phyloP scores from a whole-genome alignment of 306 rosid species.

The Fagus crenata region DNA sequence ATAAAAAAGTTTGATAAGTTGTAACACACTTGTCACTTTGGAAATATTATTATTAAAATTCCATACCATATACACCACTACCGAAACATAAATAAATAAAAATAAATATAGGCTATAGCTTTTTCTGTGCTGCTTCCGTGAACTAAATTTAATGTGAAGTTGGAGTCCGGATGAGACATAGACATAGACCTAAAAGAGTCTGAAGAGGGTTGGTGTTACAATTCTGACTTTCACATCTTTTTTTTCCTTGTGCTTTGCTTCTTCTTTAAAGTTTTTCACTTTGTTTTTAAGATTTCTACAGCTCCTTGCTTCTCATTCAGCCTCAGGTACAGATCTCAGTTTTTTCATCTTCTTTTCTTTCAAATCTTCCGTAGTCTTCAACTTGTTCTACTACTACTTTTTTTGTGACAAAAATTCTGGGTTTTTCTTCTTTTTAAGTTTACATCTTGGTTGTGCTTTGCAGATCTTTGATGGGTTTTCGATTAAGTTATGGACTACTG shows the following conservation, averaged over 20 bases:
- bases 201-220: conserved; percentile 29
- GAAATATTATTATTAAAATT: conserved; percentile 1
- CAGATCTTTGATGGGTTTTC: conserved; percentile 36
- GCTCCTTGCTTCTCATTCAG: too few species aligned
- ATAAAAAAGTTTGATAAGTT: too few species aligned
- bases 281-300: conserved; percentile 10
- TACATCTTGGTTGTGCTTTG: conserved; percentile 23
- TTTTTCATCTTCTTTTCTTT: conserved; percentile 25
- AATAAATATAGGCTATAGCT: conserved; percentile 1
- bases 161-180: conserved; percentile 54
- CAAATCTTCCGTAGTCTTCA: conserved; percentile 13
- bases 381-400: neutral
- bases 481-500: conserved; percentile 39
- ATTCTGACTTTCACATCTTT: conserved; percentile 48
- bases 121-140: conserved; percentile 33
- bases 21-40: too few species aligned
- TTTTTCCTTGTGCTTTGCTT: conserved; percentile 29
- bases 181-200: conserved; percentile 14
- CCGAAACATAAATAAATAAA: neutral
- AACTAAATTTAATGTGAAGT: conserved; percentile 53
- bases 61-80: neutral
- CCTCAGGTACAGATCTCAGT: conserved; percentile 44
- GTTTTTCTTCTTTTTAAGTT: neutral
- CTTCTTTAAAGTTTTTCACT: conserved; percentile 27
- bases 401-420: neutral